phyloP scores from a whole-genome alignment of 768 basidiomycete genomes.

The Atractiella rhizophila region DNA sequence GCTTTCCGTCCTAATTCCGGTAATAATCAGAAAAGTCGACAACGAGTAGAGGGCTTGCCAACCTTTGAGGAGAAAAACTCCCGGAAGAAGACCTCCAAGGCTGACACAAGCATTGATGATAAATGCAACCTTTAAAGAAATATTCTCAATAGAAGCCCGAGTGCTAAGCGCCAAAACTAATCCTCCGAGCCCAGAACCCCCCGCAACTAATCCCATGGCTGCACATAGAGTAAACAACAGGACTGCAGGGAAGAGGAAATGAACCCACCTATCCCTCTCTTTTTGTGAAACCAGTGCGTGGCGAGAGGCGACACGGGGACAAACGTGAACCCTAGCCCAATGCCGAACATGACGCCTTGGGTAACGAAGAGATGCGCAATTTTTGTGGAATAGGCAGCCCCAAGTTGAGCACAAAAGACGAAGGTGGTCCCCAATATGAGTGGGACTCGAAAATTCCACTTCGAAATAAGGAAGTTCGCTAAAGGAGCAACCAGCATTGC shows the following conservation, averaged over 20 bases:
- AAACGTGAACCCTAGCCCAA: conserved; percentile 14
- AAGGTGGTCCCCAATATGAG: conserved; percentile 11
- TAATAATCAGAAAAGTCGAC: background rate
- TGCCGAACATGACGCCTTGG: conserved; percentile 15
- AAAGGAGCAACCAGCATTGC: conserved; percentile 14
- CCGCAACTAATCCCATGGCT: conserved; percentile 2
- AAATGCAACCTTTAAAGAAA: conserved; percentile 17
- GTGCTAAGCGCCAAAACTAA: conserved; percentile 12
- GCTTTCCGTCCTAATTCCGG: conserved; percentile 12
- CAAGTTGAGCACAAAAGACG: conserved; percentile 8
- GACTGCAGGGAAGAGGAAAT: conserved; percentile 12
- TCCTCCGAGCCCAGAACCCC: conserved; percentile 18
- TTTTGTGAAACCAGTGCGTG: conserved; percentile 15
- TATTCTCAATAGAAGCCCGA: conserved; percentile 12
- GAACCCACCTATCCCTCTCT: conserved; percentile 9
- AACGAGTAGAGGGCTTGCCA: background rate
- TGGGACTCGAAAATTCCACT: conserved; percentile 11
- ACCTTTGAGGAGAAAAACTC: conserved; percentile 17
- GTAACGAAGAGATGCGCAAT: conserved; percentile 17
- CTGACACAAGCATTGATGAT: conserved; percentile 21
- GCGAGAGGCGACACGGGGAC: conserved; percentile 7
- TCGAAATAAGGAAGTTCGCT: conserved; percentile 13
- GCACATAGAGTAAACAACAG: conserved; percentile 5
- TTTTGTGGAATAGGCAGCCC: conserved; percentile 13
- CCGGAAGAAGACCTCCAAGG: conserved; percentile 16